Evolutionary conservation across 805 yeast genomes (phyloP).

Genomic region (Spathaspora sp.): DNA sequence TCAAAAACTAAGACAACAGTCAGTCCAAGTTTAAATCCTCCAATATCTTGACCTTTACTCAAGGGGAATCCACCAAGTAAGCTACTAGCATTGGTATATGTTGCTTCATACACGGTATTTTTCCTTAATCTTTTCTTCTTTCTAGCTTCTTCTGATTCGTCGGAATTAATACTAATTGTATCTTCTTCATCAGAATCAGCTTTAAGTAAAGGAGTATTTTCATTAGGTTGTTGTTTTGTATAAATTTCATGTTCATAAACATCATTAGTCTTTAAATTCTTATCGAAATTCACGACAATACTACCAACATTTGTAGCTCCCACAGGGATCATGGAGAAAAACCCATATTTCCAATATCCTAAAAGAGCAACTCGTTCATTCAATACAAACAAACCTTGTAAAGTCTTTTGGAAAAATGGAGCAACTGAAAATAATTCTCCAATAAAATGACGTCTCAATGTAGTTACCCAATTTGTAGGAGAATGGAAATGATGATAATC

Average conservation of each 20-base stretch:
- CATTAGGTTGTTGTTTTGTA: conserved; percentile 18
- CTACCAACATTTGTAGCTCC: conserved; percentile 99
- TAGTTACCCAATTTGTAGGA: conserved; percentile 94
- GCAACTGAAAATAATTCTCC: conserved; percentile 96
- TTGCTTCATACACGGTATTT: conserved; percentile 90
- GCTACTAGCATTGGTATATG: conserved; percentile 75
- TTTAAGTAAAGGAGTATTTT: conserved; percentile 28
- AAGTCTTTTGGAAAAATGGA: conserved; percentile 87
- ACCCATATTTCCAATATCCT: conserved; percentile 96
- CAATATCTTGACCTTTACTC: conserved; percentile 89
- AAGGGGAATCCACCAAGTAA: conserved; percentile 84
- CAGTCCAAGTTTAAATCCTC: conserved; percentile 94
- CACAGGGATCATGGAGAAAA: conserved; percentile 97
- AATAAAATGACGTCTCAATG: conserved; percentile 87
- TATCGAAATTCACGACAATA: conserved; percentile 86
- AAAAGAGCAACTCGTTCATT: conserved; percentile 94
- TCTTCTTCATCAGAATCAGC: conserved; percentile 10
- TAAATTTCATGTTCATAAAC: conserved; percentile 50
- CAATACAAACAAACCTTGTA: conserved; percentile 81
- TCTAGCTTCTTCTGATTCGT: conserved; percentile 13
- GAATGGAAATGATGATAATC: conserved; percentile 97
- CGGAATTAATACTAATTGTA: conserved; percentile 10
- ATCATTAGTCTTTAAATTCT: conserved; percentile 81
- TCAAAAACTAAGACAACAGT: conserved; percentile 97
- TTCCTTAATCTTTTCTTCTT: conserved; percentile 49